phyloP scores from a whole-genome alignment of 1,139 yeast species.

The Lodderomyces orthopsilosis region DNA sequence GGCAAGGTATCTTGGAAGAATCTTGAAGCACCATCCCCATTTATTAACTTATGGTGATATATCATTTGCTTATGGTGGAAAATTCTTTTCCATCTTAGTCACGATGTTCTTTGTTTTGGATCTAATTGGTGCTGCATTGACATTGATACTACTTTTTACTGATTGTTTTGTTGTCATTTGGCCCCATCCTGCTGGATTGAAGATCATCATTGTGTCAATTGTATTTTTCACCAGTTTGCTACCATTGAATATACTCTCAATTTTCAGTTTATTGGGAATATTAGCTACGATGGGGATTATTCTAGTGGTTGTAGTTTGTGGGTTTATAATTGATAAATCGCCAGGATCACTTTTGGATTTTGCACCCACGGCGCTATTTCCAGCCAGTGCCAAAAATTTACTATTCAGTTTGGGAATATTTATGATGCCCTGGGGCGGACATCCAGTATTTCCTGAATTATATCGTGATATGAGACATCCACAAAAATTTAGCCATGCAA shows the following conservation, averaged over 20 bases:
- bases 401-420: constrained; percentile 69
- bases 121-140: constrained; percentile 72
- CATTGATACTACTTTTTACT: constrained; percentile 76
- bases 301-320: constrained; percentile 56
- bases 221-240: constrained; percentile 65
- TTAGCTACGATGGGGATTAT: constrained; percentile 66
- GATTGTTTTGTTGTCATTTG: constrained; percentile 73
- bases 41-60: constrained; percentile 45
- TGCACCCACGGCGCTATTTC: constrained; percentile 49
- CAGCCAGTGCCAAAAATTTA: constrained; percentile 45
- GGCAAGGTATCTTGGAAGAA: constrained; percentile 50
- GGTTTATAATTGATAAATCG: constrained; percentile 48
- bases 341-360: constrained; percentile 72
- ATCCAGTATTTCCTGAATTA: constrained; percentile 79
- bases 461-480: constrained; percentile 85
- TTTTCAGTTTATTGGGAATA: constrained; percentile 74
- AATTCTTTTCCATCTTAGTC: constrained; percentile 51
- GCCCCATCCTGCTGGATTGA: constrained; percentile 52
- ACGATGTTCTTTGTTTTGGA: constrained; percentile 75
- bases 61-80: constrained; percentile 45
- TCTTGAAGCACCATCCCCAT: constrained; percentile 28
- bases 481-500: constrained; percentile 26
- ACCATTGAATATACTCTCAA: constrained; percentile 70
- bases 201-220: constrained; percentile 42
- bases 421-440: constrained; percentile 92